These are phyloP conservation scores for Plasmodium cynomolgi DNA, from an alignment of 169 alveolate genomes.

Conservation along the genomic window DNA sequence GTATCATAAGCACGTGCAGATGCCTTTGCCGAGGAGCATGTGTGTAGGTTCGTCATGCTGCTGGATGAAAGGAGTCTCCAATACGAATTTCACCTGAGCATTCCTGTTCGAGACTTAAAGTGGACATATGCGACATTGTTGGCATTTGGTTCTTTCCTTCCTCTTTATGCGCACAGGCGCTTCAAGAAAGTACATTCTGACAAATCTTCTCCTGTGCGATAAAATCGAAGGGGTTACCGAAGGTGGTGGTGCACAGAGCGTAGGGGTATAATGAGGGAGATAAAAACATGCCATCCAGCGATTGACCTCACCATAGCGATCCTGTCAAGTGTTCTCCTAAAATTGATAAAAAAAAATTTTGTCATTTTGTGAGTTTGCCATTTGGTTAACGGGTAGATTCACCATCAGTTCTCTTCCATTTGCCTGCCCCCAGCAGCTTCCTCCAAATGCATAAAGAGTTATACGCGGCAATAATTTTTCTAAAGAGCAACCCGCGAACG, in stretches of 20 bases:
- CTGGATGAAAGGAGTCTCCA: too few relatives aligned
- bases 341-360: too few relatives aligned
- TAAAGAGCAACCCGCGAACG: too few relatives aligned
- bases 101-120: neutral
- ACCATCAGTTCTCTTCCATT: neutral
- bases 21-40: neutral
- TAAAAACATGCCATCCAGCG: neutral
- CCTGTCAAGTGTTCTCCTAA: neutral
- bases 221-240: neutral
- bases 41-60: neutral
- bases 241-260: neutral
- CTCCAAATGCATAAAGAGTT: neutral
- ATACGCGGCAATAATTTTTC: neutral
- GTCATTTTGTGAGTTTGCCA: neutral
- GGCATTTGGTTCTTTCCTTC: neutral
- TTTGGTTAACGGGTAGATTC: neutral
- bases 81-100: neutral
- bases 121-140: neutral
- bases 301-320: neutral
- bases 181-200: neutral
- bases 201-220: neutral
- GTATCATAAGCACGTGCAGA: neutral
- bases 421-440: neutral
- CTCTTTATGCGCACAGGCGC: neutral
- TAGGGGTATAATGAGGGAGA: neutral